phyloP scores from a whole-genome alignment of 139 green algal genomes.

The Chlamydomonas asymmetrica region DNA sequence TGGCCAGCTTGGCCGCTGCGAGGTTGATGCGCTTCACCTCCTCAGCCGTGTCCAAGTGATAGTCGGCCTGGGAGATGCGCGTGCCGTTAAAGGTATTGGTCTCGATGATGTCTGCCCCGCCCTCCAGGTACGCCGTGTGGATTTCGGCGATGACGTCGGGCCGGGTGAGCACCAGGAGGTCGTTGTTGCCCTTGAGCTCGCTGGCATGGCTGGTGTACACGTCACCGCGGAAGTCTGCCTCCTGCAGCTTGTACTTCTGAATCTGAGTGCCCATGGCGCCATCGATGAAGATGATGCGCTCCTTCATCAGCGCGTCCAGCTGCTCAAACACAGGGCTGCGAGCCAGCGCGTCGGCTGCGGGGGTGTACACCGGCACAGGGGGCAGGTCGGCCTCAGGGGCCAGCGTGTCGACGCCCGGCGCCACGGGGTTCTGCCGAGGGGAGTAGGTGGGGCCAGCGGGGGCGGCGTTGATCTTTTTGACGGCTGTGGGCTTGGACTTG shows the following conservation, averaged over 20 bases:
- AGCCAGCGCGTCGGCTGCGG: too few species aligned
- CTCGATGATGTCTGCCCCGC: constrained; percentile 96
- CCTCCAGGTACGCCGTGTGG: constrained; percentile 89
- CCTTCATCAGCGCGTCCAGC: constrained; percentile 77
- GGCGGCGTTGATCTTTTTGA: constrained; percentile 28
- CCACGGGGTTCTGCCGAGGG: constrained; percentile 55
- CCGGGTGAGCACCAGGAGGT: constrained; percentile 93
- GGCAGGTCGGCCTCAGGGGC: constrained; percentile 44
- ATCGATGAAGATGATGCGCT: constrained; percentile 95
- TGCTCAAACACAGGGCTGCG: constrained; percentile 29
- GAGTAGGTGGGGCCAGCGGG: constrained; percentile 30
- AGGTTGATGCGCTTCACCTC: constrained; percentile 94
- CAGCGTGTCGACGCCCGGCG: constrained; percentile 49
- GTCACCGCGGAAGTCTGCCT: constrained; percentile 90
- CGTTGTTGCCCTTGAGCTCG: constrained; percentile 99
- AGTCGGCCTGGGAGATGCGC: constrained; percentile 91
- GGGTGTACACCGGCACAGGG: constrained; percentile 62
- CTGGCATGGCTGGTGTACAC: constrained; percentile 71
- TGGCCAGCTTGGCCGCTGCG: constrained; percentile 84
- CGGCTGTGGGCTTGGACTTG: constrained; percentile 67
- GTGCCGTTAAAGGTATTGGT: constrained; percentile 99
- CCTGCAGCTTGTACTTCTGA: constrained; percentile 83
- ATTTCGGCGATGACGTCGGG: constrained; percentile 94
- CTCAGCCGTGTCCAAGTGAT: constrained; percentile 77
- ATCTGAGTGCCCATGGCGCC: constrained; percentile 96